Base-by-base conservation (phyloP, 805 yeast species). In the Starmerella asiatica region DNA sequence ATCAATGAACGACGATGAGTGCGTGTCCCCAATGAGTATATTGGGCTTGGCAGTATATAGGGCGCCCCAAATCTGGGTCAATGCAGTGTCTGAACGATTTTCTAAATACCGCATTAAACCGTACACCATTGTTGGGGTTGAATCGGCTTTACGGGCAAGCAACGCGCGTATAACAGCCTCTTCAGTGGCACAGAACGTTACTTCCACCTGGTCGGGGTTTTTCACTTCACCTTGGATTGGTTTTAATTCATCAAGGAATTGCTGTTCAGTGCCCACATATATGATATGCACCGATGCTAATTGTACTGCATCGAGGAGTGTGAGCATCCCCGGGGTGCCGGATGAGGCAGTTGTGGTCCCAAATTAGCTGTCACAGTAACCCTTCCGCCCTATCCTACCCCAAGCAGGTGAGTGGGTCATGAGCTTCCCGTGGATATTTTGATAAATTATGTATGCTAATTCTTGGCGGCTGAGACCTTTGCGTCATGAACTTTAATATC, bases 171-270 rank as follows among this genome's bases (percentile, higher is more conserved):
- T 8, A 1, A 34, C 32, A 1, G 30, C 39, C 4, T 3, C 16
- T 17, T 18, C 41, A 17, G 16, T n/a, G n/a, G 16, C 14, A 34
- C 29, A 33, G 38, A 46, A 45, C 2, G 43, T 43, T 24, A 46
- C 36, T 26, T 46, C 49, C 15, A 46, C 29, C 8, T 17, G 15
- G 19, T 46, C 49, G 8, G 46, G 32, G 20, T 46, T 38, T 8
- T n/a, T 16, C 4, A 46, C 29, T 2, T 26, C 21, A 5, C 5
- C 8, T 3, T 14, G 6, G 11, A 39, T 17, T 5, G 15, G 23
- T 21, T 28, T 18, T 8, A 45, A 18, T 34, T 37, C 39, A 14
- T 15, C 34, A 8, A 45, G 27, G n/a, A 46, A 38, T 31, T 46
- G 32, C 12, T 19, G 19, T 29, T 46, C 49, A 3, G 46, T 32